These are phyloP conservation scores for Russula olivacea DNA, from an alignment of 768 basidiomycete species.

Conservation along the genomic window DNA sequence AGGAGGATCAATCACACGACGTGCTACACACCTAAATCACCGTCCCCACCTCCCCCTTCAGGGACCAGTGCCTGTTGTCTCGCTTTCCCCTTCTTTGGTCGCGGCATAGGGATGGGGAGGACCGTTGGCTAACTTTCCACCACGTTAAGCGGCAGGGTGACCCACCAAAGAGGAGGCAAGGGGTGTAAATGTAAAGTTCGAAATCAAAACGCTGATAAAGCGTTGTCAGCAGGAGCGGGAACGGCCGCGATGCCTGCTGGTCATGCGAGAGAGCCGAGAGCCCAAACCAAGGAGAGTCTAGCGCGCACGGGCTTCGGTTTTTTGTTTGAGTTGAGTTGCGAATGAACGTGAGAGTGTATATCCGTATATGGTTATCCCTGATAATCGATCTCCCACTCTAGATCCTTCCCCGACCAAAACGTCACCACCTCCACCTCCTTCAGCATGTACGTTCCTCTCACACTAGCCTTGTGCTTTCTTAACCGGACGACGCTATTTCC, in stretches of 20 bases:
- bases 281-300: slow-evolving; percentile 12
- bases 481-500: slow-evolving; percentile 37
- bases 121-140: not conserved
- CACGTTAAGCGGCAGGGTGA: not conserved
- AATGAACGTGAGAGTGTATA: slow-evolving; percentile 19
- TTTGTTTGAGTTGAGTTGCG: not conserved
- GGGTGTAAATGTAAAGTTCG: not conserved
- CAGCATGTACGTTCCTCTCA: slow-evolving; percentile 46
- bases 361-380: slow-evolving; percentile 5
- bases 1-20: slow-evolving; percentile 8
- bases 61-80: slow-evolving; percentile 12
- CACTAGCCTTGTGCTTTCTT: slow-evolving; percentile 35
- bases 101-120: slow-evolving; percentile 9
- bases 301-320: not conserved
- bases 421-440: slow-evolving; percentile 59
- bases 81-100: slow-evolving; percentile 22
- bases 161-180: not conserved
- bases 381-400: slow-evolving; percentile 55
- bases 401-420: slow-evolving; percentile 80
- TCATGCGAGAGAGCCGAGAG: not conserved
- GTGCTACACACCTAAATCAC: slow-evolving; percentile 16
- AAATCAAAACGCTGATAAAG: not conserved
- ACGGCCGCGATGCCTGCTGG: not conserved
- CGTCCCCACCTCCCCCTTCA: slow-evolving; percentile 14
- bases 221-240: not conserved